A percentile compares a stretch with the other conserved stretches of the same genome.
phyloP scores from a whole-genome alignment of 176 grass and related monocot species.

The Guadua angustifolia region DNA sequence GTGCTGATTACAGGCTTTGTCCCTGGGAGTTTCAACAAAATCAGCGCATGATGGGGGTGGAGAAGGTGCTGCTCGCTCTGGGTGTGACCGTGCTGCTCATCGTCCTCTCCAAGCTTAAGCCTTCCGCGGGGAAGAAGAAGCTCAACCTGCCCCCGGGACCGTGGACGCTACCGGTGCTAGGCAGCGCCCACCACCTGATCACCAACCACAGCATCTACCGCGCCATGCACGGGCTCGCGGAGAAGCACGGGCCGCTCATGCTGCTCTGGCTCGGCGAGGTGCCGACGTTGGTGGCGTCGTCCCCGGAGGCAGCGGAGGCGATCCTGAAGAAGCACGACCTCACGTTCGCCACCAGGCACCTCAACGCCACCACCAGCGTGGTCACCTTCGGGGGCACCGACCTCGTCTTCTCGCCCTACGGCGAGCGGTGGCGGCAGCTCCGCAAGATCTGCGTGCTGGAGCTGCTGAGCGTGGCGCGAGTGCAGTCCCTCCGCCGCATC shows the following conservation, averaged over 20 bases:
- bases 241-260: conserved; percentile 33
- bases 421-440: conserved; percentile 60
- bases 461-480: conserved; percentile 23
- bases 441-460: conserved; percentile 53
- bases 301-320: conserved; percentile 1
- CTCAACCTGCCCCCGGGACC: conserved; percentile 34
- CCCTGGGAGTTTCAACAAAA: no score
- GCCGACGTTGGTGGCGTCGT: neutral
- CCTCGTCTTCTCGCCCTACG: conserved; percentile 52
- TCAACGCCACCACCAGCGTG: neutral
- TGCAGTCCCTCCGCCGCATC: conserved; percentile 1
- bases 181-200: conserved; percentile 8
- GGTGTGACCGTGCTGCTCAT: neutral
- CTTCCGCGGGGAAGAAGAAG: neutral
- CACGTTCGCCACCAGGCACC: neutral
- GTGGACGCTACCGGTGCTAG: conserved; percentile 37
- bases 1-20: no score
- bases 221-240: neutral
- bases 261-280: conserved; percentile 30
- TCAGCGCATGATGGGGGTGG: conserved; percentile 3
- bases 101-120: conserved; percentile 3
- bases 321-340: conserved; percentile 7
- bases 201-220: neutral
- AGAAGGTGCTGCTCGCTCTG: neutral
- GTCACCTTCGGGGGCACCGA: neutral